A percentile compares a stretch with the other conserved stretches of the same genome.
phyloP scores from a whole-genome alignment of 192 early-diverging fungal genomes.

The Phycomyces nitens region DNA sequence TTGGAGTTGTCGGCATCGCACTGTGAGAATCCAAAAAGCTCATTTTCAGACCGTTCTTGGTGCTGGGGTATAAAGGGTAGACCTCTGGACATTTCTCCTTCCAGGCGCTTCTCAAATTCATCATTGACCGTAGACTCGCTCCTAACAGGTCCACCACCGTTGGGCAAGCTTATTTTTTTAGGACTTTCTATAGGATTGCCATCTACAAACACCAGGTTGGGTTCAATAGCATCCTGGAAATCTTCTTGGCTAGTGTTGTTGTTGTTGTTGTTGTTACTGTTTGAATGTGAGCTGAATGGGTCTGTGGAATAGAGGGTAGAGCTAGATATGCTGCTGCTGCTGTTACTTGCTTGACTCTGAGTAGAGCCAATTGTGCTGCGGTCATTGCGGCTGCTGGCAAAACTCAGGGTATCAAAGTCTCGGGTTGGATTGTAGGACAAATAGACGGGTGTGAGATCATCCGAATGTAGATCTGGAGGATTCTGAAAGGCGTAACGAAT shows the following conservation, averaged over 20 bases:
- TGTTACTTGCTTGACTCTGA: slow-evolving; percentile 1
- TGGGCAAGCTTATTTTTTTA: background rate
- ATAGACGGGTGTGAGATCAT: slow-evolving; percentile 17
- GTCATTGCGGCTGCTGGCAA: slow-evolving; percentile 5
- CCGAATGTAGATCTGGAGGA: slow-evolving; percentile 18
- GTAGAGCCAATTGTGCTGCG: background rate
- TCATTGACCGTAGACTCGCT: slow-evolving; percentile 13
- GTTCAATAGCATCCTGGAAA: slow-evolving; percentile 19
- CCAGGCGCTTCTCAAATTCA: slow-evolving; percentile 1
- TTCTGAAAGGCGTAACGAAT: slow-evolving; percentile 31
- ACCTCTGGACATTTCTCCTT: background rate
- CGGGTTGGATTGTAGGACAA: slow-evolving; percentile 11
- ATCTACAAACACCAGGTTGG: slow-evolving; percentile 7
- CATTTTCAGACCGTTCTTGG: slow-evolving; percentile 1
- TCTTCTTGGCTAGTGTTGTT: background rate
- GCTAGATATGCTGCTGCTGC: slow-evolving; percentile 1
- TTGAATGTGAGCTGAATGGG: background rate
- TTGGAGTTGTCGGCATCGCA: slow-evolving; percentile 27
- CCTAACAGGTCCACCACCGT: background rate
- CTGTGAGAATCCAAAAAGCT: slow-evolving; percentile 31
- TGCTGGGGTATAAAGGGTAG: background rate
- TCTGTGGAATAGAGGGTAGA: background rate
- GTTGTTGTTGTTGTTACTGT: background rate
- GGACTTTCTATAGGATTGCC: background rate
- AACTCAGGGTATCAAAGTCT: slow-evolving; percentile 6